phyloP scores from a whole-genome alignment of 495 filamentous ascomycete species.

The Lepidopterella palustris region DNA sequence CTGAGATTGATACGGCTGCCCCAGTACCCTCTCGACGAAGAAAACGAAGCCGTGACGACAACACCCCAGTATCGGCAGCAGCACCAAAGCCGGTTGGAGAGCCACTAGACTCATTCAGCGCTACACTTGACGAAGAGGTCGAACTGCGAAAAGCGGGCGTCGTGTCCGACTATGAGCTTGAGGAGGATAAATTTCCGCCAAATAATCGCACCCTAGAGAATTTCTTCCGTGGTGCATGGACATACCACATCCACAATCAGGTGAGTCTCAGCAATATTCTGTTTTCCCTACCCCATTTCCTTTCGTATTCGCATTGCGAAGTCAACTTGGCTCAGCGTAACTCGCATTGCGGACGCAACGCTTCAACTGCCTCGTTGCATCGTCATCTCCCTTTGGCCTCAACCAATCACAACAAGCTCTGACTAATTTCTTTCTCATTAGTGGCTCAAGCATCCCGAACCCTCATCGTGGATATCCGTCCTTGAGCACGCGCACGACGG shows the following conservation, averaged over 20 bases:
- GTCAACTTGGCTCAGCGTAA: constrained; percentile 7
- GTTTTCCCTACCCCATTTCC: background rate
- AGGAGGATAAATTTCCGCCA: constrained; percentile 45
- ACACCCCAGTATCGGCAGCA: constrained; percentile 18
- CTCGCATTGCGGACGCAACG: background rate
- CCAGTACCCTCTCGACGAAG: constrained; percentile 8
- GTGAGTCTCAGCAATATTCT: constrained; percentile 33
- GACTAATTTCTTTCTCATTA: constrained; percentile 18
- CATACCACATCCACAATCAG: constrained; percentile 56
- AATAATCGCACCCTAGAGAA: constrained; percentile 51
- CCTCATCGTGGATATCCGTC: constrained; percentile 52
- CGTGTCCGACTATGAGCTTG: constrained; percentile 37
- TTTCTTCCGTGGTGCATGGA: constrained; percentile 52
- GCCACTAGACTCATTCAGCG: constrained; percentile 29
- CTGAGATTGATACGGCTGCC: constrained; percentile 14
- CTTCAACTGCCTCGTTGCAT: background rate
- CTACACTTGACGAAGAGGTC: constrained; percentile 29
- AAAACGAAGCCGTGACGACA: constrained; percentile 19
- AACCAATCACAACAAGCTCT: constrained; percentile 18
- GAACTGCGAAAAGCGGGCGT: constrained; percentile 36
- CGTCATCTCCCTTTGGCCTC: background rate
- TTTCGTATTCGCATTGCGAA: constrained; percentile 22
- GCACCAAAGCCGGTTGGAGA: constrained; percentile 19
- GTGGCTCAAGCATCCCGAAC: constrained; percentile 50
- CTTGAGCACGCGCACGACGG: constrained; percentile 50